phyloP scores from a whole-genome alignment of 2,329 filamentous ascomycete genomes.

The Diaporthe longicolla region DNA sequence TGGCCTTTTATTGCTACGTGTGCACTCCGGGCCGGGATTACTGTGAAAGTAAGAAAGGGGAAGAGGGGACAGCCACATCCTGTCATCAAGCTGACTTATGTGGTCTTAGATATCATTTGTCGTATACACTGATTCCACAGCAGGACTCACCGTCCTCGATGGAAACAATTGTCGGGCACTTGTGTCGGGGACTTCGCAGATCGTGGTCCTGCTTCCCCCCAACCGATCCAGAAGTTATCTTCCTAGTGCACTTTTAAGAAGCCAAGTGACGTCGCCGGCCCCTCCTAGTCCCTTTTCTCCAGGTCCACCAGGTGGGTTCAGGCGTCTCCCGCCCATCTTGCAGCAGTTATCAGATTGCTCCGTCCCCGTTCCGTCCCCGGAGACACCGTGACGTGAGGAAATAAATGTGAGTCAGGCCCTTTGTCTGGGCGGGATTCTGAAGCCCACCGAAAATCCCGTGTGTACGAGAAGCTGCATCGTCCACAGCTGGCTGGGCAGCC shows the following conservation, averaged over 20 bases:
- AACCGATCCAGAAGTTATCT: constrained; percentile 30
- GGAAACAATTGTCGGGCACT: neutral
- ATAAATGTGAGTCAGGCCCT: constrained; percentile 24
- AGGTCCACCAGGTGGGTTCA: constrained; percentile 22
- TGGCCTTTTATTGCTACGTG: neutral
- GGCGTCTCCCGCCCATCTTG: constrained; percentile 10
- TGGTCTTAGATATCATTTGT: no score
- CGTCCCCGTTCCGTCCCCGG: constrained; percentile 4
- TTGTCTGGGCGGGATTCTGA: constrained; percentile 5
- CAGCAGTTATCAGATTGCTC: constrained; percentile 9
- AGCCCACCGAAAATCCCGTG: constrained; percentile 6
- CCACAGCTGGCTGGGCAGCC: neutral
- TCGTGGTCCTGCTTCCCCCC: constrained; percentile 22
- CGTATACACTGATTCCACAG: neutral
- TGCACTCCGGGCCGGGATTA: neutral
- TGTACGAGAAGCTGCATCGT: neutral
- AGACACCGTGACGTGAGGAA: constrained; percentile 25
- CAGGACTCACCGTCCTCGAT: constrained; percentile 2
- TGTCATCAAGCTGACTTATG: neutral
- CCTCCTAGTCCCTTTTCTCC: constrained; percentile 22
- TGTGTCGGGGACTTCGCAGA: constrained; percentile 23
- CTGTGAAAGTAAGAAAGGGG: neutral
- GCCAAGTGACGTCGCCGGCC: constrained; percentile 26
- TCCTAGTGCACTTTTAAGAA: constrained; percentile 15
- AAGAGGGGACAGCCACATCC: neutral